Base-by-base conservation (phyloP, 2,329 filamentous ascomycete species). In the Diaporthe eres region DNA sequence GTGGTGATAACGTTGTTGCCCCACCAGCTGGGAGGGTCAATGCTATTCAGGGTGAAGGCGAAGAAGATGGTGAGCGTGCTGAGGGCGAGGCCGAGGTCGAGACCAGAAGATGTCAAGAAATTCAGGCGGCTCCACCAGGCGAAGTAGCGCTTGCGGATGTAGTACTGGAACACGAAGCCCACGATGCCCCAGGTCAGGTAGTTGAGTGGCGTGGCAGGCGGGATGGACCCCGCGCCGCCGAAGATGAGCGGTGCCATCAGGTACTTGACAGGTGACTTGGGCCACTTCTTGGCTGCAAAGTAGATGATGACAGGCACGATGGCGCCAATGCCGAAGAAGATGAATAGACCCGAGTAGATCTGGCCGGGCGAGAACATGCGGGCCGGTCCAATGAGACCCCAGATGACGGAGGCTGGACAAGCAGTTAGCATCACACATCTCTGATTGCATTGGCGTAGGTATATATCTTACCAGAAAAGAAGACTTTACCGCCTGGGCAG, bases 111-210 rank as follows among this genome's bases (percentile, higher is more conserved):
- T 0, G 93, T 92, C 76, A 95, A 84, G 80, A 94, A 95, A 84
- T 94, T 95, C 81, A 94, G 90, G 37, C 92, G 88, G 83, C 90
- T 90, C 94, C 94, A 95, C 93, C 93, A 95, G 39, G 85, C 88
- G 77, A 91, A 91, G 82, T 90, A 88, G 19, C 88, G 87, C 80
- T 90, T 89, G 82, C 92, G 91, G 81, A 95, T 90, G 80, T 86
- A 88, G 82, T 90, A 91, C 82, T 95, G 93, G 86, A 95, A 95
- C 44, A 93, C 77, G 79, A 90, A 91, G 42, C 93, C 94, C 4
- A 95, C 91, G 74, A 93, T 84, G 25, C 91, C 92, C 93, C 93
- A 95, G n/a, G 89, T 88, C 47, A 94, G 89, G 81, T 94, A 95
- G 84, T 94, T 94, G 75, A 95, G 88, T 0, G 93, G 93, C 0